Percentiles rank a stretch among this genome's conserved stretches.
Conservation (phyloP, 75 land plant genomes). For the Cryptomeria japonica region DNA sequence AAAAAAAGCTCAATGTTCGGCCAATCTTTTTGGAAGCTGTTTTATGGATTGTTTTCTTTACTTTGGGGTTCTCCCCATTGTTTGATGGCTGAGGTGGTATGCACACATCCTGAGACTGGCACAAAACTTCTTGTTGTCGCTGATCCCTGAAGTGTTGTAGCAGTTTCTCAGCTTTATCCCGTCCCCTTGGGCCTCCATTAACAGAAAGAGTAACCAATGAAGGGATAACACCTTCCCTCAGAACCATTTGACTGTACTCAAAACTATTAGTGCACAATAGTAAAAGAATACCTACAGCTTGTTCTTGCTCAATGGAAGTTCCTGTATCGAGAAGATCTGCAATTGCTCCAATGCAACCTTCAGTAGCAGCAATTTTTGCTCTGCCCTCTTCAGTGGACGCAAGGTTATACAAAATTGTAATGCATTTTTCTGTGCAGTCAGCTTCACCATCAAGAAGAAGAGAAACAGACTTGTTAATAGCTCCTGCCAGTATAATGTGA, state of each 20-base stretch:
- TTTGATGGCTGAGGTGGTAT: not conserved
- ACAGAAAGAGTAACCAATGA: constrained; percentile 79
- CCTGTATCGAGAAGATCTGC: constrained; percentile 64
- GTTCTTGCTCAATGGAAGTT: constrained; percentile 70
- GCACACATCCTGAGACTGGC: not conserved
- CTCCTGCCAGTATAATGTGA: constrained; percentile 55
- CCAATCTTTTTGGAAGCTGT: constrained; percentile 43
- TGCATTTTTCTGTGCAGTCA: constrained; percentile 59
- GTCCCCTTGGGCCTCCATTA: constrained; percentile 67
- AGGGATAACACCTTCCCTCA: constrained; percentile 92
- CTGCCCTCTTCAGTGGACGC: constrained; percentile 55
- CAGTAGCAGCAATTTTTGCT: constrained; percentile 48
- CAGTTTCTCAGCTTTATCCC: constrained; percentile 86
- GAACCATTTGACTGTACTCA: constrained; percentile 64
- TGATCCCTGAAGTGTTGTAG: constrained; percentile 82
- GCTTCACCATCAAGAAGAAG: constrained; percentile 37
- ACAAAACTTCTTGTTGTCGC: constrained; percentile 57
- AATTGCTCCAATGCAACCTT: constrained; percentile 56
- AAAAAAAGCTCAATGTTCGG: constrained; percentile 29
- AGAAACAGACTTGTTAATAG: constrained; percentile 42
- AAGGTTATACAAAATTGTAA: constrained; percentile 67
- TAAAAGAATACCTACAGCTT: constrained; percentile 67
- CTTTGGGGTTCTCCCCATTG: constrained; percentile 10
- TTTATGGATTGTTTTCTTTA: constrained; percentile 10
- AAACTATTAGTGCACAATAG: constrained; percentile 59